A percentile compares a stretch with the other conserved stretches of the same genome.
These are phyloP conservation scores for Rhizophora mangle DNA, from an alignment of 345 rosid species.

Conservation along the genomic window DNA sequence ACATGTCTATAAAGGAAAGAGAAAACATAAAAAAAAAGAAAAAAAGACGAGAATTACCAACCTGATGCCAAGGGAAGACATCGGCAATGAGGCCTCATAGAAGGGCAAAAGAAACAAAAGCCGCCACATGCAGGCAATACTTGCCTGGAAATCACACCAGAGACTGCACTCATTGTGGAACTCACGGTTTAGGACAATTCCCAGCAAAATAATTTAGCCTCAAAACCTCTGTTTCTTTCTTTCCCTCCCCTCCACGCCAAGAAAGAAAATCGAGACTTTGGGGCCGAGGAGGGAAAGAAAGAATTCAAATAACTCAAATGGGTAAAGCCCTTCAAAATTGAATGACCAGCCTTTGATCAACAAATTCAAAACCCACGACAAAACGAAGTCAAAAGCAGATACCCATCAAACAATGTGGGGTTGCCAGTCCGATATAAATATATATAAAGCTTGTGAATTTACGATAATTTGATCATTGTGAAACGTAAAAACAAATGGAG, in stretches of 20 bases:
- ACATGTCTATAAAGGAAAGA: neutral
- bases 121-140: constrained; percentile 88
- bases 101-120: constrained; percentile 88
- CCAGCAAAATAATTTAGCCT: constrained; percentile 4
- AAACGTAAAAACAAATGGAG: constrained; percentile 13
- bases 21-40: neutral
- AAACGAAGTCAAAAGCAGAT: neutral
- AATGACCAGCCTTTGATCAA: constrained; percentile 36
- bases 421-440: neutral
- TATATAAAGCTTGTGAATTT: neutral
- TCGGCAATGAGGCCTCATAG: constrained; percentile 74
- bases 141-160: constrained; percentile 91
- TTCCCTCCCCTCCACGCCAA: constrained; percentile 62
- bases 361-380: constrained; percentile 12
- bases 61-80: constrained; percentile 85
- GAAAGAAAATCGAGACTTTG: constrained; percentile 34
- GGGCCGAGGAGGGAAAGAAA: constrained; percentile 69
- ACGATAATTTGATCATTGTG: constrained; percentile 7
- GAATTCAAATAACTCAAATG: constrained; percentile 23
- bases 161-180: constrained; percentile 55
- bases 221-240: constrained; percentile 16
- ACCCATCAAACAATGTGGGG: neutral
- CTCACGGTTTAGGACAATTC: constrained; percentile 9
- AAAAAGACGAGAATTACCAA: constrained; percentile 23
- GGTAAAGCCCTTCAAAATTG: constrained; percentile 24